Conservation (phyloP, 176 grass and related monocot genomes). For the Poa annua region DNA sequence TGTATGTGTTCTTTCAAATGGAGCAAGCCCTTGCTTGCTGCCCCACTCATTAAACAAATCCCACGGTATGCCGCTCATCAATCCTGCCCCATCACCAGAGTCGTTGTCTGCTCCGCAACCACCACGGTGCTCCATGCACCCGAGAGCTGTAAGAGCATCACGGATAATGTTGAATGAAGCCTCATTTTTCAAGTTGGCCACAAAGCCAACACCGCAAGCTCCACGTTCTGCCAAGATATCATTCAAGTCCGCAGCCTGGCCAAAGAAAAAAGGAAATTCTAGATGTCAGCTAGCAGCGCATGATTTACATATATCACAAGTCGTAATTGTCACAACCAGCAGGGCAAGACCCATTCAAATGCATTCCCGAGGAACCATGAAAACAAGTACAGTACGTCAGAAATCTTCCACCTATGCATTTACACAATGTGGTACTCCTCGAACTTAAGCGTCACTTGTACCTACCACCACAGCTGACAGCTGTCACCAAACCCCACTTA, state of each 20-base stretch:
- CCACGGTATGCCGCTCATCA: conserved; percentile 95
- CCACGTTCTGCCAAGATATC: conserved; percentile 96
- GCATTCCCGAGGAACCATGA: conserved; percentile 31
- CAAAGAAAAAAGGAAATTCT: neutral
- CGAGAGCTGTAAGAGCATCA: conserved; percentile 87
- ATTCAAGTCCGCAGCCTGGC: conserved; percentile 72
- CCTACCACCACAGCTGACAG: conserved; percentile 42
- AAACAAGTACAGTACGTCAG: neutral
- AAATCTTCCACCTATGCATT: conserved; percentile 19
- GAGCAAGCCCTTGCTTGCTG: conserved; percentile 71
- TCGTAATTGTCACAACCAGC: neutral
- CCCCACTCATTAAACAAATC: conserved; percentile 86
- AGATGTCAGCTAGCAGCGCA: conserved; percentile 8
- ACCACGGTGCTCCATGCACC: conserved; percentile 99
- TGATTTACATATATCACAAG: neutral
- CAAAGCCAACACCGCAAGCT: conserved; percentile 96
- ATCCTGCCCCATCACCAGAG: conserved; percentile 91
- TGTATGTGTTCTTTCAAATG: conserved; percentile 67
- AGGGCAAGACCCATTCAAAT: neutral
- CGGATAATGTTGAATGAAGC: conserved; percentile 84
- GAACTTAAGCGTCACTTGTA: conserved; percentile 36
- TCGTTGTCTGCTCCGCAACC: conserved; percentile 97
- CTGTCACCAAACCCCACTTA: conserved; percentile 42
- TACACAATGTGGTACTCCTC: conserved; percentile 43
- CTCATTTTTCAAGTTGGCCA: conserved; percentile 93